phyloP scores from a whole-genome alignment of 129 eudicot genomes.

The Gnaphalium uliginosum region DNA sequence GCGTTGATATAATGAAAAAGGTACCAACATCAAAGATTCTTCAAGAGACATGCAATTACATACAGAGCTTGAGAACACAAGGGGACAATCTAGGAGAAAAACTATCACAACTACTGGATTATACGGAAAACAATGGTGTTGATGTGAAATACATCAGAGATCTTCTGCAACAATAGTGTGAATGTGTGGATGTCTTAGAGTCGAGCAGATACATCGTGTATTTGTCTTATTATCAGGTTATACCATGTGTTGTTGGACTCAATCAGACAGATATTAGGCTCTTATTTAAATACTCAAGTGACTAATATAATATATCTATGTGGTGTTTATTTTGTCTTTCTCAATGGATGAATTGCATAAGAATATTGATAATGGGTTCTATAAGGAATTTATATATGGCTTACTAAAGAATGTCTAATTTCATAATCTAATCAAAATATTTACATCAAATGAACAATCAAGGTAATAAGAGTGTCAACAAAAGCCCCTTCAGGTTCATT shows the following conservation, averaged over 20 bases:
- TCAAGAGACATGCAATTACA: slow-evolving; percentile 61
- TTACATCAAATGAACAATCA: not conserved
- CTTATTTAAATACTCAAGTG: slow-evolving; percentile 6
- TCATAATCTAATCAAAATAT: not conserved
- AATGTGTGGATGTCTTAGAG: not conserved
- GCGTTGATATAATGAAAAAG: slow-evolving; percentile 24
- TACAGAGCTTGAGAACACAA: slow-evolving; percentile 52
- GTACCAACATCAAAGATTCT: slow-evolving; percentile 50
- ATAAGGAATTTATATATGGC: not conserved
- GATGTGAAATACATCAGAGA: slow-evolving; percentile 49
- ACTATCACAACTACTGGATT: slow-evolving; percentile 46
- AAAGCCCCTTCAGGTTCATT: not conserved
- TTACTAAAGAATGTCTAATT: not conserved
- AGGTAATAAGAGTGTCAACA: not conserved
- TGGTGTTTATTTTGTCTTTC: slow-evolving; percentile 12
- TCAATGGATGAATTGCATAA: not conserved
- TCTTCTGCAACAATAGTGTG: slow-evolving; percentile 46
- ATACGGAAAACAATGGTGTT: slow-evolving; percentile 39
- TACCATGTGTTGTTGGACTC: slow-evolving; percentile 25
- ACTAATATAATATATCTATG: slow-evolving; percentile 2
- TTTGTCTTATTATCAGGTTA: slow-evolving; percentile 20
- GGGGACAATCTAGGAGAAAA: slow-evolving; percentile 48
- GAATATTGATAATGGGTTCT: not conserved
- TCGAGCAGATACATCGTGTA: slow-evolving; percentile 20
- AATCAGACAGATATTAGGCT: slow-evolving; percentile 12